Percentiles rank a stretch among this genome's conserved stretches.
phyloP scores from a whole-genome alignment of 805 yeast species.

The Debaryomyces maramus region DNA sequence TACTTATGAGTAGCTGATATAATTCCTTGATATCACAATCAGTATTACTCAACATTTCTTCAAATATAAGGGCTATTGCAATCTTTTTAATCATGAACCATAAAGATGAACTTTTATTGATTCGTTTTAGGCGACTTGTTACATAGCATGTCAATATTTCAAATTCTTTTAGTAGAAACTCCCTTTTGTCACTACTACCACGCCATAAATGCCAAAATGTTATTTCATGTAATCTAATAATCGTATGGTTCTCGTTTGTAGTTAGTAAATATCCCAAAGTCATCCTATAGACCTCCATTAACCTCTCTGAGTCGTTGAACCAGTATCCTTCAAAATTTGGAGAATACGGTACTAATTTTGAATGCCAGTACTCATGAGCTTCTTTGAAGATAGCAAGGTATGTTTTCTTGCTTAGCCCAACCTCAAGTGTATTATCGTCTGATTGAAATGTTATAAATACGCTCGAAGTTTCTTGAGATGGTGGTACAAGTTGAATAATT shows the following conservation, averaged over 20 bases:
- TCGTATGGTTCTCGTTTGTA: constrained; percentile 39
- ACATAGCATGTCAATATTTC: constrained; percentile 34
- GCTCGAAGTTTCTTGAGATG: not conserved
- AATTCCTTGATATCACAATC: not conserved
- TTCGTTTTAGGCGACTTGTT: constrained; percentile 26
- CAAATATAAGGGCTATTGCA: constrained; percentile 16
- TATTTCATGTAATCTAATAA: constrained; percentile 28
- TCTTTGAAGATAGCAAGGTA: constrained; percentile 33
- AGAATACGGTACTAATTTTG: not conserved
- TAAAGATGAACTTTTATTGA: constrained; percentile 41
- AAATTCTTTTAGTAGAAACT: constrained; percentile 19
- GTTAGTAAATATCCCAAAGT: constrained; percentile 36
- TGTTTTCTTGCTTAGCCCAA: constrained; percentile 31
- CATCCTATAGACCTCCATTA: constrained; percentile 24
- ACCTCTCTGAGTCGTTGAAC: constrained; percentile 3
- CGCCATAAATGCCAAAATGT: constrained; percentile 14
- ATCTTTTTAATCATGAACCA: constrained; percentile 36
- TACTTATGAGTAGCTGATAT: constrained; percentile 8
- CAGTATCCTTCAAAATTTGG: not conserved
- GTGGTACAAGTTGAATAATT: constrained; percentile 9
- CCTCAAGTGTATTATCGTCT: constrained; percentile 20
- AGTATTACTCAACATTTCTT: not conserved
- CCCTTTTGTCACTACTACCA: not conserved
- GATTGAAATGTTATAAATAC: constrained; percentile 1
- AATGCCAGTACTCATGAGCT: constrained; percentile 32